These are phyloP conservation scores for Pisolithus tinctorius DNA, from an alignment of 768 basidiomycete genomes.

Conservation along the genomic window DNA sequence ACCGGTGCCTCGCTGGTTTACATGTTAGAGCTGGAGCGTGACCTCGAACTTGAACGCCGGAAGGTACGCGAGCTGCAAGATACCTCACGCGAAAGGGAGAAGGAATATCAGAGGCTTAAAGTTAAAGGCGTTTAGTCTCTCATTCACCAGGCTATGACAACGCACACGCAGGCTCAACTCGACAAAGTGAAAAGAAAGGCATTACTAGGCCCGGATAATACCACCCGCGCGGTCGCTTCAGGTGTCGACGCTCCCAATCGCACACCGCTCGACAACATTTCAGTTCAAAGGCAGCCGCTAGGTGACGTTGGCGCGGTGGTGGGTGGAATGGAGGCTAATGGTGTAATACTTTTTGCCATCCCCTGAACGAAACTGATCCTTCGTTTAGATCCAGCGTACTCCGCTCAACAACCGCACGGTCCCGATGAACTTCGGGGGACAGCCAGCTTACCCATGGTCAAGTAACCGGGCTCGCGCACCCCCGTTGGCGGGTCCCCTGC, in stretches of 20 bases:
- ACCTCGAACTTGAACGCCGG: slow-evolving; percentile 72
- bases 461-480: slow-evolving; percentile 19
- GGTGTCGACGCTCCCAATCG: slow-evolving; percentile 12
- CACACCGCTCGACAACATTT: slow-evolving; percentile 10
- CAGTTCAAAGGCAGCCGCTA: slow-evolving; percentile 10
- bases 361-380: slow-evolving; percentile 1
- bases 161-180: slow-evolving; percentile 49
- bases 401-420: slow-evolving; percentile 49
- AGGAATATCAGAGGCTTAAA: slow-evolving; percentile 85
- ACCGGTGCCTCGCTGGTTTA: background rate
- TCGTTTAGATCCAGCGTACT: slow-evolving; percentile 58
- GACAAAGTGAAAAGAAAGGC: slow-evolving; percentile 82
- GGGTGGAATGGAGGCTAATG: slow-evolving; percentile 59
- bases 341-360: slow-evolving; percentile 32
- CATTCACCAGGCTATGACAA: background rate
- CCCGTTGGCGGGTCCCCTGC: slow-evolving; percentile 25
- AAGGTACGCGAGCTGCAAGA: slow-evolving; percentile 73
- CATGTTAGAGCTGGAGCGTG: slow-evolving; percentile 63
- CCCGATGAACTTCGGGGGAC: slow-evolving; percentile 26
- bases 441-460: slow-evolving; percentile 26
- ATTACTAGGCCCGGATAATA: slow-evolving; percentile 44
- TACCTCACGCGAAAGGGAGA: slow-evolving; percentile 66
- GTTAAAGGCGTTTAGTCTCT: slow-evolving; percentile 24
- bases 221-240: slow-evolving; percentile 11
- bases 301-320: slow-evolving; percentile 48